These are phyloP conservation scores for Trichopus zeylanicus DNA, from an alignment of 116 monocot species.

Conservation along the genomic window DNA sequence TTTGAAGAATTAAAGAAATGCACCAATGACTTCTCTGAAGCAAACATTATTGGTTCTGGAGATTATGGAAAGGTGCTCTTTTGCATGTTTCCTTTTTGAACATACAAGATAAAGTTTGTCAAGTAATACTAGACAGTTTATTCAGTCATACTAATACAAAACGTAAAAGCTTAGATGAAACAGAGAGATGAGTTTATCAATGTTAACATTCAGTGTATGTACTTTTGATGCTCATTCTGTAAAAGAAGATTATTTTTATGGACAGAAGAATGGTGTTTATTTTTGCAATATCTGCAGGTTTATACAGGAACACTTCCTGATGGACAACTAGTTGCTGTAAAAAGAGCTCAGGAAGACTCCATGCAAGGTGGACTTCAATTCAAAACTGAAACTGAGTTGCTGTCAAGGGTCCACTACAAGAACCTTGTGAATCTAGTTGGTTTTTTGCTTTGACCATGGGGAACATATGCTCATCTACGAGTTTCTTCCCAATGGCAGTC, in stretches of 20 bases:
- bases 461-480: slow-evolving; percentile 26
- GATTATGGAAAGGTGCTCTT: not conserved
- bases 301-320: slow-evolving; percentile 13
- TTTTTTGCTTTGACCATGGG: slow-evolving; percentile 21
- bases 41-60: not conserved
- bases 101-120: too few species aligned
- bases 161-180: too few species aligned
- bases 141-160: too few species aligned
- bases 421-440: slow-evolving; percentile 20
- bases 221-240: too few species aligned
- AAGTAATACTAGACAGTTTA: too few species aligned
- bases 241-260: not conserved
- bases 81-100: too few species aligned
- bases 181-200: too few species aligned
- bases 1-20: slow-evolving; percentile 2
- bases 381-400: slow-evolving; percentile 25
- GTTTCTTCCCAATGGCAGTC: slow-evolving; percentile 11
- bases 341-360: slow-evolving; percentile 23
- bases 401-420: slow-evolving; percentile 23
- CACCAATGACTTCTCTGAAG: slow-evolving; percentile 3
- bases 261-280: not conserved
- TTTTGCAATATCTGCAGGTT: slow-evolving; percentile 8
- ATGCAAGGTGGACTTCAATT: slow-evolving; percentile 21
- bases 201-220: too few species aligned
- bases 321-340: slow-evolving; percentile 22